phyloP scores from a whole-genome alignment of 352 stramenopile genomes.

The Phytophthora aleatoria region DNA sequence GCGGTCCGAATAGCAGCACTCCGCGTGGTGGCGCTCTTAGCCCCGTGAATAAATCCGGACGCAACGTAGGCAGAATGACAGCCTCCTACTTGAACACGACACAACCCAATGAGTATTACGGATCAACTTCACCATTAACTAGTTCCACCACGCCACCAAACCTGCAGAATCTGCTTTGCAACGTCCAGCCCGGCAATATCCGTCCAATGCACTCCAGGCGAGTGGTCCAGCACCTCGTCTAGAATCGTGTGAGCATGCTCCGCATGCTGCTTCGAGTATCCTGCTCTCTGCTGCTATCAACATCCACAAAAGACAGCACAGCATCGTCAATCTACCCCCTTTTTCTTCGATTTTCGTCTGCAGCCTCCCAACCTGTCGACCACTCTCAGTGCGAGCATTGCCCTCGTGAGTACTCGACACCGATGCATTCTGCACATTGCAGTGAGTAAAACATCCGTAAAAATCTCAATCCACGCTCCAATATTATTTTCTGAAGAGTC shows the following conservation, averaged over 20 bases:
- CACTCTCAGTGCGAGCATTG: constrained; percentile 13
- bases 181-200: constrained; percentile 85
- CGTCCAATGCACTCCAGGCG: constrained; percentile 76
- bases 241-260: constrained; percentile 78
- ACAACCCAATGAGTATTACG: constrained; percentile 5
- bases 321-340: background rate
- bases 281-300: constrained; percentile 23
- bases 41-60: constrained; percentile 85
- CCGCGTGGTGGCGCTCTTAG: constrained; percentile 70
- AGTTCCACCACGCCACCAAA: constrained; percentile 14
- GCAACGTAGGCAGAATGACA: constrained; percentile 85
- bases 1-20: constrained; percentile 82
- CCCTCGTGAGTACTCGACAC: background rate
- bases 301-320: constrained; percentile 2
- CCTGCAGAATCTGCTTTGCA: constrained; percentile 90
- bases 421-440: constrained; percentile 7
- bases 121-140: background rate
- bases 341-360: background rate
- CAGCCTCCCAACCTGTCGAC: constrained; percentile 16
- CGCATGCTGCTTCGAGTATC: constrained; percentile 62
- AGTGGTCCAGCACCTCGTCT: constrained; percentile 84
- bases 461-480: constrained; percentile 1
- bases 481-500: background rate
- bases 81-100: constrained; percentile 56
- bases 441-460: constrained; percentile 6